A percentile compares a stretch with the other conserved stretches of the same genome.
Conservation (phyloP, 129 eudicot genomes). For the Scalesia atractyloides region DNA sequence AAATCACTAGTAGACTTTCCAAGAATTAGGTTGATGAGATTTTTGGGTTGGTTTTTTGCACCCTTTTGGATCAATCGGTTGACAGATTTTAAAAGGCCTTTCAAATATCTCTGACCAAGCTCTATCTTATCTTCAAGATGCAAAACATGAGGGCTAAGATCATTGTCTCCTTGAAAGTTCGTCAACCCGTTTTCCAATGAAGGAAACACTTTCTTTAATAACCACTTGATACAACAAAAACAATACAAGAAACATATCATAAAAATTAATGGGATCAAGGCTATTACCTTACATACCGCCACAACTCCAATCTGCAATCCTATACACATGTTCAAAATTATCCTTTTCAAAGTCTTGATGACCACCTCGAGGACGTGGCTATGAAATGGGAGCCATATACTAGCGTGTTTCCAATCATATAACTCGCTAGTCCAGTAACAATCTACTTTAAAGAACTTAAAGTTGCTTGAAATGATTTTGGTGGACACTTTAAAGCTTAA, state of each 20-base stretch:
- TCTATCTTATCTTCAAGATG: slow-evolving; percentile 1
- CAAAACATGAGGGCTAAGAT: background rate
- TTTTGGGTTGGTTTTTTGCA: background rate
- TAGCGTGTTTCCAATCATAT: background rate
- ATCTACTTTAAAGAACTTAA: background rate
- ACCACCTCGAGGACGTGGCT: background rate
- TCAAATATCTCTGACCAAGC: background rate
- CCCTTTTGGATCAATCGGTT: slow-evolving; percentile 2
- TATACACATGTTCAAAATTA: background rate
- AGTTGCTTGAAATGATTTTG: background rate
- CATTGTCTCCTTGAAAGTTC: background rate
- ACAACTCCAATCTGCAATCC: slow-evolving; percentile 2
- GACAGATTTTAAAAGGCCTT: background rate
- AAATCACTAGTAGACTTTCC: slow-evolving; percentile 3
- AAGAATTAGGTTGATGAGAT: background rate
- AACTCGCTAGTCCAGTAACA: slow-evolving; percentile 8
- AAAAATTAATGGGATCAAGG: background rate
- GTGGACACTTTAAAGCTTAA: background rate
- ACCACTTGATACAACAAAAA: too few species aligned
- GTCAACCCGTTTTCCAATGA: background rate
- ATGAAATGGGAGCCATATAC: background rate
- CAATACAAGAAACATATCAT: background rate
- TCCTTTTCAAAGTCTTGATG: background rate
- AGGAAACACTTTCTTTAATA: background rate
- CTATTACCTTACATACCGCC: background rate